Evolutionary conservation across 2,329 filamentous ascomycete genomes (phyloP).

Genomic region (Remersonia thermophila): DNA sequence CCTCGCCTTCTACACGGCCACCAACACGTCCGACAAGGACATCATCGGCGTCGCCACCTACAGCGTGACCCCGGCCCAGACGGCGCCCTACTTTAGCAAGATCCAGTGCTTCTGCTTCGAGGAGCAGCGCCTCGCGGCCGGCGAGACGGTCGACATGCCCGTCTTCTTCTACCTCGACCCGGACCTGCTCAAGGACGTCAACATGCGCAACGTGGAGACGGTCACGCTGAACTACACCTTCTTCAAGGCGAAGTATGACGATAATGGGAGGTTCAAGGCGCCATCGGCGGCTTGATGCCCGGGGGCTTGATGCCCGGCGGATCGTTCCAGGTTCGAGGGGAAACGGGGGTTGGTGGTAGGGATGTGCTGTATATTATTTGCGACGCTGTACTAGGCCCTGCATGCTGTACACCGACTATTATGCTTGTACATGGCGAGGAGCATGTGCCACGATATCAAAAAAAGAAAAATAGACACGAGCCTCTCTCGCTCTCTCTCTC

Average conservation of each 20-base stretch:
- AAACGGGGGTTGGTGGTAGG: too few species aligned
- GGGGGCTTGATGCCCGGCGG: slow-evolving; percentile 3
- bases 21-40: slow-evolving; percentile 78
- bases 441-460: too few species aligned
- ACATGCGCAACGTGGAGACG: slow-evolving; percentile 88
- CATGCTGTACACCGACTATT: too few species aligned
- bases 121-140: slow-evolving; percentile 84
- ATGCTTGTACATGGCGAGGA: too few species aligned
- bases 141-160: slow-evolving; percentile 97
- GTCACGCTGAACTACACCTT: slow-evolving; percentile 96
- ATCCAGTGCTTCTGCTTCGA: slow-evolving; percentile 99
- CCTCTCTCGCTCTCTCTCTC: too few species aligned
- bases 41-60: slow-evolving; percentile 98
- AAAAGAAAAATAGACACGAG: too few species aligned
- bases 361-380: too few species aligned
- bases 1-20: slow-evolving; percentile 93
- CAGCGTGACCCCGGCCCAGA: slow-evolving; percentile 89
- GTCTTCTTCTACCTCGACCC: slow-evolving; percentile 99
- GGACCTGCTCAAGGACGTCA: slow-evolving; percentile 81
- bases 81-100: slow-evolving; percentile 96
- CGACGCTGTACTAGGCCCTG: too few species aligned
- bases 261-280: slow-evolving; percentile 57
- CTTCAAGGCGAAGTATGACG: slow-evolving; percentile 85
- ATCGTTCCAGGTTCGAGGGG: too few species aligned
- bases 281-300: too few species aligned